These are phyloP conservation scores for Trichoderma polysporum DNA, from an alignment of 2,329 filamentous ascomycete species.

Conservation along the genomic window DNA sequence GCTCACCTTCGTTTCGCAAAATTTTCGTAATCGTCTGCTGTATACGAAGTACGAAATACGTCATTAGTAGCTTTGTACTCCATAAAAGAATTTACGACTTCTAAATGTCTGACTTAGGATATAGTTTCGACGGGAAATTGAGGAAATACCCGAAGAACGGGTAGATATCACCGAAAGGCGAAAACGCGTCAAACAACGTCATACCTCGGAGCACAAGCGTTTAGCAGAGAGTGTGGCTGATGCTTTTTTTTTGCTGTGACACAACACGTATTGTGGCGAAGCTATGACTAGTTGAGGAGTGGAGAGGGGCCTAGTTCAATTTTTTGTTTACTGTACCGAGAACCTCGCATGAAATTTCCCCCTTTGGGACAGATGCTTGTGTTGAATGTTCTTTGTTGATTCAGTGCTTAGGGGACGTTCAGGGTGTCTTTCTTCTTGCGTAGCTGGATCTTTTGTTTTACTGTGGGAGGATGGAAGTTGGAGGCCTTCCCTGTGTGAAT, in stretches of 20 bases:
- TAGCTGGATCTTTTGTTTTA: too few relatives aligned
- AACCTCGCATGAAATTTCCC: constrained; percentile 2
- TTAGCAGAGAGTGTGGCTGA: constrained; percentile 3
- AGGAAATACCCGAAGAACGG: too few relatives aligned
- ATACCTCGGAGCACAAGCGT: too few relatives aligned
- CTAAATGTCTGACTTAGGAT: too few relatives aligned
- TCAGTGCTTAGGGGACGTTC: not conserved
- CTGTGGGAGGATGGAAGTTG: not conserved
- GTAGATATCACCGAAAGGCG: not conserved
- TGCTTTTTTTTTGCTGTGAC: not conserved
- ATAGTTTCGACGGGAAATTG: too few relatives aligned
- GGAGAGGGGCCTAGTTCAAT: not conserved
- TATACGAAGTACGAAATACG: too few relatives aligned
- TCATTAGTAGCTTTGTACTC: too few relatives aligned
- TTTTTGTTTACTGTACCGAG: not conserved
- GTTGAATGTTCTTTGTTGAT: not conserved
- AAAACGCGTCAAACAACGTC: not conserved
- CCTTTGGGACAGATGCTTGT: not conserved
- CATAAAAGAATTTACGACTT: too few relatives aligned
- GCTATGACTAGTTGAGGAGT: not conserved
- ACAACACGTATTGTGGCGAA: not conserved
- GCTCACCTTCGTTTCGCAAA: not conserved
- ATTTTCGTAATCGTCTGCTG: too few relatives aligned
- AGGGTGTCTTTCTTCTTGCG: not conserved
- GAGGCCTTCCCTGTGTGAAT: not conserved